Evolutionary conservation across 306 rosid species (phyloP), one percentile per base, ranked within the genome.

Genomic region (Vigna radiata): DNA sequence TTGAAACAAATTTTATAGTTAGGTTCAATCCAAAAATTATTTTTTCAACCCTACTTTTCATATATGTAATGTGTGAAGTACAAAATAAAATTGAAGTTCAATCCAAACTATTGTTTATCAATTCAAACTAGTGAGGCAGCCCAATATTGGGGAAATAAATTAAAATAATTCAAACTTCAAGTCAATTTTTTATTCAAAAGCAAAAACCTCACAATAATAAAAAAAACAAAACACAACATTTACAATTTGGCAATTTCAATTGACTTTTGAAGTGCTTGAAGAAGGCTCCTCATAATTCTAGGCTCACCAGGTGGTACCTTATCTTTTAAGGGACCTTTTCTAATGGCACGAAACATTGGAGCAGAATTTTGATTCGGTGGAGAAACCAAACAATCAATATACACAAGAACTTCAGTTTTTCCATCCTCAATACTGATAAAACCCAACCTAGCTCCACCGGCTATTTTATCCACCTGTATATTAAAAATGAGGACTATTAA

Each of bases 241-340:
- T 85, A 90, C 66, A 88, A 76, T 80, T 77, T 83, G 25, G 97
- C 84, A 4, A 95, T 95, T 83, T 89, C 84, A 84, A 95, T 92
- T 0, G 97, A 90, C 76, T 86, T 92, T 82, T 89, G 81, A 50
- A 95, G 93, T 79, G 99, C 99, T 77, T 63, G 60, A 72, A 88
- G 84, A 75, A 92, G 97, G 70, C 96, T 92, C 77, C 96, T 88
- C 97, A 95, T 95, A 41, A 95, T 90, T 79, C 99, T 90, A 14
- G 97, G 92, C 68, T 95, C 97, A 44, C 99, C 97, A 0, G 97
- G 97, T n/a, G 86, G 94, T 29, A 85, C 79, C 66, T 77, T 81
- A 69, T 90, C 90, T 77, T 92, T 95, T 23, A 79, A 62, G 59
- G 77, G 89, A 21, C 99, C 97, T 76, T 92, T 88, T 88, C 97